Base-by-base conservation (phyloP, 108 stramenopile species). In the Tribonema minus region DNA sequence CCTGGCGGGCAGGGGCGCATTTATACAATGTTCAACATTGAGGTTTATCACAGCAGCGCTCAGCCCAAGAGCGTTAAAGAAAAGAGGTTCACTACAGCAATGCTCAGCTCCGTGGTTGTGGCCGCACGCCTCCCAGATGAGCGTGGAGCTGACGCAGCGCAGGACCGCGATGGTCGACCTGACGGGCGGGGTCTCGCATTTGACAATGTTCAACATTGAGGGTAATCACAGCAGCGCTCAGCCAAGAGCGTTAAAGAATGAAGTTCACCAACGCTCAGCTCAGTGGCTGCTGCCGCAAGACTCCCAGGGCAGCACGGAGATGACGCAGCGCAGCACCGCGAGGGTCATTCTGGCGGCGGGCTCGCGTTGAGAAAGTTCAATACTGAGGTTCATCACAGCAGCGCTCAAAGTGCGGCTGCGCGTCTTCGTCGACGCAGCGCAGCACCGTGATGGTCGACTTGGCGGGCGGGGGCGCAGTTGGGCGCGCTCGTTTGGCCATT, bases 101-200 rank as follows among this genome's bases (percentile, higher is more conserved):
- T n/a, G n/a, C n/a, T n/a, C n/a, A n/a, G n/a, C n/a, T n/a, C n/a
- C n/a, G n/a, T n/a, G n/a, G n/a, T n/a, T n/a, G n/a, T n/a, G 71
- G 27, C 74, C 87, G 3, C 82, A 37, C 5, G 86, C 39, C 35
- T 90, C 58, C 70, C 70, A 88, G 15, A 93, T 66, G 72, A 92
- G 65, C 1, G 90, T 61, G 2, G 92, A 86, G 15, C 90, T 83
- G 39, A 78, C 85, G 1, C 90, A 91, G 23, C 92, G 89, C 7
- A 92, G 83, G 0, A 92, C 91, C 31, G 90, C 92, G 64, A 93
- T 92, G 9, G 62, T 63, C 62, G 15, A 30, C 62, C 27, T 26
- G 28, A 25, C 4, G 27, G 3, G 32, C 12, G 35, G 31, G 4
- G 7, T 26, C 4, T 4, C 61, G 25, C 25, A 23, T 23, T 26